phyloP scores from a whole-genome alignment of 1,284 basidiomycete species.

The Ustilago trichophora region DNA sequence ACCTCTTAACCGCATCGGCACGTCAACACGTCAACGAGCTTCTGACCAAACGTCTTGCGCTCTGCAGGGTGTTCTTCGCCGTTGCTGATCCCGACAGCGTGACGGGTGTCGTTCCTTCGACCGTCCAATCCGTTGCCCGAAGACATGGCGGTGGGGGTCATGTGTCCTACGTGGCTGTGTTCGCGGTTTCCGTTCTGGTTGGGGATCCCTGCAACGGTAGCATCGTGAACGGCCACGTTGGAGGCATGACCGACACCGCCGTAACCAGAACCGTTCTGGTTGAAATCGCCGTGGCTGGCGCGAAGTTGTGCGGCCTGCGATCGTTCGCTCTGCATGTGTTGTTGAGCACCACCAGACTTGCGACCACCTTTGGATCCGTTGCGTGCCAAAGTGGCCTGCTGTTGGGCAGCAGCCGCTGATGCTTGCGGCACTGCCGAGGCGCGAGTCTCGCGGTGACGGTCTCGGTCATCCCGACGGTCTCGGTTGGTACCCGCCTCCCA shows the following conservation, averaged over 20 bases:
- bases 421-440: conserved; percentile 37
- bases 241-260: conserved; percentile 55
- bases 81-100: conserved; percentile 56
- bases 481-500: conserved; percentile 80
- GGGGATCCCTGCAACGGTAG: conserved; percentile 49
- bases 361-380: conserved; percentile 57
- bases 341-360: conserved; percentile 53
- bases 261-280: conserved; percentile 43
- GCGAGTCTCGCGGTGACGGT: conserved; percentile 52
- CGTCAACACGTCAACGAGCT: conserved; percentile 65
- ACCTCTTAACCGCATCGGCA: conserved; percentile 63
- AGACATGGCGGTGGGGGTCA: conserved; percentile 45
- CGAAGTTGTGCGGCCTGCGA: conserved; percentile 41
- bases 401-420: conserved; percentile 24
- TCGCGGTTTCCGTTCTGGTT: conserved; percentile 37
- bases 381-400: conserved; percentile 38
- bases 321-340: conserved; percentile 38
- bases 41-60: conserved; percentile 62
- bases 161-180: conserved; percentile 47
- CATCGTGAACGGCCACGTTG: conserved; percentile 61
- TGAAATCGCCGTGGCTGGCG: conserved; percentile 48
- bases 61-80: conserved; percentile 56
- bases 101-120: conserved; percentile 42
- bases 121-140: conserved; percentile 45
- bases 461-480: conserved; percentile 62